A percentile compares a stretch with the other conserved stretches of the same genome.
phyloP scores from a whole-genome alignment of 306 rosid genomes.

The Elaeagnus macrophylla region DNA sequence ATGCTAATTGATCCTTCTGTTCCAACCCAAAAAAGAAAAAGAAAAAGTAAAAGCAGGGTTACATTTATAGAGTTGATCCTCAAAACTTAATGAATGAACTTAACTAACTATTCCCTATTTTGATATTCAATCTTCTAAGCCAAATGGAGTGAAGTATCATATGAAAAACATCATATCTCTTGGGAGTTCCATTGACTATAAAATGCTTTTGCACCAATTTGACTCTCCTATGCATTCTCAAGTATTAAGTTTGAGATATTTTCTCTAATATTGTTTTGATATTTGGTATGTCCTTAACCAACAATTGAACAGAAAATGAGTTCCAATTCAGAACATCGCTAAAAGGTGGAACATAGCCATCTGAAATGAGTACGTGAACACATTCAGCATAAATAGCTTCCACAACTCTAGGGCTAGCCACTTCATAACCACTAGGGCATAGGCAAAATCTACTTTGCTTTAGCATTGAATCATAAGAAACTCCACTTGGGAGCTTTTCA shows the following conservation, averaged over 20 bases:
- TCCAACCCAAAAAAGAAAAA: too few relatives aligned
- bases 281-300: conserved; percentile 33
- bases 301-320: conserved; percentile 28
- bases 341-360: conserved; percentile 35
- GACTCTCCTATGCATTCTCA: conserved; percentile 40
- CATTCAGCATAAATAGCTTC: conserved; percentile 44
- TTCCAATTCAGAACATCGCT: conserved; percentile 39
- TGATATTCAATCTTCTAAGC: conserved; percentile 35
- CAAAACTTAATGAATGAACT: too few relatives aligned
- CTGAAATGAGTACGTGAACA: conserved; percentile 37
- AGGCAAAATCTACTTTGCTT: conserved; percentile 34
- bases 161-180: conserved; percentile 34
- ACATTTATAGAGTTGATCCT: too few relatives aligned
- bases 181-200: conserved; percentile 27
- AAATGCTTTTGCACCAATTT: conserved; percentile 31
- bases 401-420: conserved; percentile 39
- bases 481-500: conserved; percentile 24
- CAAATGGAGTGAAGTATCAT: conserved; percentile 40
- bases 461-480: conserved; percentile 26
- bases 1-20: too few relatives aligned
- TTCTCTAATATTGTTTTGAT: conserved; percentile 26
- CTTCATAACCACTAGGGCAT: conserved; percentile 42
- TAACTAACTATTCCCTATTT: conserved; percentile 3
- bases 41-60: too few relatives aligned
- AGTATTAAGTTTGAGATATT: conserved; percentile 31